Conservation (phyloP, 208 protist genomes). For the Trypanosoma conorhini region DNA sequence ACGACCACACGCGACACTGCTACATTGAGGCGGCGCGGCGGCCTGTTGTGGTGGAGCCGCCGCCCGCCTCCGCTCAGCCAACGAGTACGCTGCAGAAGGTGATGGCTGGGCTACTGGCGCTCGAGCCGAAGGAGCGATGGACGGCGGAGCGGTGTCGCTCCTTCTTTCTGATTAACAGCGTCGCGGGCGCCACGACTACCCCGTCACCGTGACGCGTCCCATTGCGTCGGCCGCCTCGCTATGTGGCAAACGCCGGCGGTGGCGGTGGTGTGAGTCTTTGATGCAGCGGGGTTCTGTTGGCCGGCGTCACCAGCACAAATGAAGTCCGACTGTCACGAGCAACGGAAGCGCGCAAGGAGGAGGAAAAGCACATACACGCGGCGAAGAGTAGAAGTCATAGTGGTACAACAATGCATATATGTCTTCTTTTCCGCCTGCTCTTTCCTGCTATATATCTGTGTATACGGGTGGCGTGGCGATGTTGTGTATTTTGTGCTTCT, state of each 20-base stretch:
- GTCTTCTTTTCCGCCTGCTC: conserved; percentile 4
- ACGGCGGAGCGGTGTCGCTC: conserved; percentile 60
- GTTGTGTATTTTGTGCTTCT: conserved; percentile 16
- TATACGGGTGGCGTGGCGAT: neutral
- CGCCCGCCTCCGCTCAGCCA: neutral
- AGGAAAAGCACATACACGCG: neutral
- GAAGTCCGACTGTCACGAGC: neutral
- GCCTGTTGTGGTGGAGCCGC: conserved; percentile 42
- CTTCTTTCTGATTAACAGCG: conserved; percentile 23
- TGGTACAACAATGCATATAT: neutral
- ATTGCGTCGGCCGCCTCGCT: neutral
- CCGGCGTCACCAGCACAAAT: neutral
- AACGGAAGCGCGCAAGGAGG: neutral
- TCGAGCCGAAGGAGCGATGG: conserved; percentile 49
- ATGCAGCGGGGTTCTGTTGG: neutral
- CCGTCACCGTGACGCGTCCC: neutral
- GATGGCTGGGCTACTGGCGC: conserved; percentile 43
- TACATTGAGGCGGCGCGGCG: conserved; percentile 61
- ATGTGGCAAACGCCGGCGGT: no score
- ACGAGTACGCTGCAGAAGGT: conserved; percentile 46
- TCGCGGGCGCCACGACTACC: neutral
- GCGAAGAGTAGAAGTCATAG: neutral
- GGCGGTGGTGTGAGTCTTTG: neutral
- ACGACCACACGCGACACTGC: conserved; percentile 70
- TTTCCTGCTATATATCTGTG: neutral